A percentile compares a stretch with the other conserved stretches of the same genome.
phyloP scores from a whole-genome alignment of 2,329 filamentous ascomycete genomes.

The Fusarium austroafricanum region DNA sequence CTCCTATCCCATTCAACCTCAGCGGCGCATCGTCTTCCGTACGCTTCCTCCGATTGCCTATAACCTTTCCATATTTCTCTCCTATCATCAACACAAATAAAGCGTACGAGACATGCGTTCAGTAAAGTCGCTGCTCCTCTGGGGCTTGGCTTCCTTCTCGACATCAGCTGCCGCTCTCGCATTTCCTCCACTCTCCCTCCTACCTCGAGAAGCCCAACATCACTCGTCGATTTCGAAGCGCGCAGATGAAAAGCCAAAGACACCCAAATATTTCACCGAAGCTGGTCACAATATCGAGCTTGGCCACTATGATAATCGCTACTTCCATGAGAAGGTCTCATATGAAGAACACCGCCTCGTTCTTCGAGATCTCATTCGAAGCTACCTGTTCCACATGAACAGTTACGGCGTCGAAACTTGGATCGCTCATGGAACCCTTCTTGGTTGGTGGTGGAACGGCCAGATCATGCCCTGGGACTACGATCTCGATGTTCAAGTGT shows the following conservation, averaged over 20 bases:
- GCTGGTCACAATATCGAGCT: constrained; percentile 69
- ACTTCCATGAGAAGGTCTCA: constrained; percentile 70
- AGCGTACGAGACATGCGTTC: constrained; percentile 36
- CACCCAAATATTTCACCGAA: constrained; percentile 73
- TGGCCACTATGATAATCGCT: constrained; percentile 80
- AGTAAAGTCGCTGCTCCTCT: constrained; percentile 42
- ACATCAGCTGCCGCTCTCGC: constrained; percentile 33
- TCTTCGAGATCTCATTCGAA: constrained; percentile 76
- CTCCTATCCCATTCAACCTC: neutral
- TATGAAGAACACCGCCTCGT: constrained; percentile 75
- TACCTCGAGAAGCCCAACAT: neutral
- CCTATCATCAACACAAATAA: neutral
- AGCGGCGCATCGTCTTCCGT: neutral
- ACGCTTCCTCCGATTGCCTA: neutral
- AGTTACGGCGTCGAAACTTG: constrained; percentile 79
- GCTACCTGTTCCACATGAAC: constrained; percentile 76
- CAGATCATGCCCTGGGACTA: constrained; percentile 85
- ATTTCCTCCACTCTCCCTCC: constrained; percentile 21
- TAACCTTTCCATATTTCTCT: neutral
- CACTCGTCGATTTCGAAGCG: constrained; percentile 10
- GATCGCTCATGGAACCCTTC: constrained; percentile 85
- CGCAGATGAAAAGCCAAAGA: constrained; percentile 18
- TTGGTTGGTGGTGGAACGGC: constrained; percentile 92
- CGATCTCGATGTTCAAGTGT: constrained; percentile 85
- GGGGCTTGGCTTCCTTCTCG: constrained; percentile 41